A percentile compares a stretch with the other conserved stretches of the same genome.
Evolutionary conservation across 164 flowering plant genomes (phyloP).

Genomic region (Umbellularia californica): DNA sequence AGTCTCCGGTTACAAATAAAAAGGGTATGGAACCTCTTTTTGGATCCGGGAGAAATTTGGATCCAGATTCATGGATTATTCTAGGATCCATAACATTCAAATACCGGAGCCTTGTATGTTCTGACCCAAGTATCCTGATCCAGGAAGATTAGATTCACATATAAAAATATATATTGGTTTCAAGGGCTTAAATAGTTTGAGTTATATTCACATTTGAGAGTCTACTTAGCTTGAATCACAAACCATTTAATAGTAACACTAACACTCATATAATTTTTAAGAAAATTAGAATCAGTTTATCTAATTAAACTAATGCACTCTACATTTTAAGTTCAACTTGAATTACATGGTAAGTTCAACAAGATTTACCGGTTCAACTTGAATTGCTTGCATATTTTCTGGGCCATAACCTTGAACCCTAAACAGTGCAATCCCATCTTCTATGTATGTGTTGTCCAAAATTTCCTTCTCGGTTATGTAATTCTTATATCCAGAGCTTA

Average conservation of each 20-base stretch:
- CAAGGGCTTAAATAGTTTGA: not conserved
- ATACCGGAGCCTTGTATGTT: no score
- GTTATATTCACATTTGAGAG: not conserved
- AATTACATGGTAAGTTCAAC: slow-evolving; percentile 26
- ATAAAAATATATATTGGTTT: not conserved
- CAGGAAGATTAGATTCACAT: no score
- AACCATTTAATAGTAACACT: not conserved
- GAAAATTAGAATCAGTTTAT: no score
- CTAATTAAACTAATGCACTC: no score
- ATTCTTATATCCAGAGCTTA: slow-evolving; percentile 81
- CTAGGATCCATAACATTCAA: no score
- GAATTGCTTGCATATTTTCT: slow-evolving; percentile 99
- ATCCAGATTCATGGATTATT: no score
- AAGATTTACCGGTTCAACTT: slow-evolving; percentile 73
- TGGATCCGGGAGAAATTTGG: no score
- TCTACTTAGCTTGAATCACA: not conserved
- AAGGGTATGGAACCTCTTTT: no score
- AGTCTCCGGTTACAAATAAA: no score
- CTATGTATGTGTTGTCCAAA: slow-evolving; percentile 79
- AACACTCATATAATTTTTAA: not conserved
- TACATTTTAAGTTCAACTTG: slow-evolving; percentile 60
- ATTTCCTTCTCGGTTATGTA: slow-evolving; percentile 57
- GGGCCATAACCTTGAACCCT: slow-evolving; percentile 98
- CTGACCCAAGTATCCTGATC: no score
- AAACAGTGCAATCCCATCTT: slow-evolving; percentile 80